A percentile compares a stretch with the other conserved stretches of the same genome.
Evolutionary conservation across 176 grass and related monocot genomes (phyloP).

Genomic region (Thalia dealbata): DNA sequence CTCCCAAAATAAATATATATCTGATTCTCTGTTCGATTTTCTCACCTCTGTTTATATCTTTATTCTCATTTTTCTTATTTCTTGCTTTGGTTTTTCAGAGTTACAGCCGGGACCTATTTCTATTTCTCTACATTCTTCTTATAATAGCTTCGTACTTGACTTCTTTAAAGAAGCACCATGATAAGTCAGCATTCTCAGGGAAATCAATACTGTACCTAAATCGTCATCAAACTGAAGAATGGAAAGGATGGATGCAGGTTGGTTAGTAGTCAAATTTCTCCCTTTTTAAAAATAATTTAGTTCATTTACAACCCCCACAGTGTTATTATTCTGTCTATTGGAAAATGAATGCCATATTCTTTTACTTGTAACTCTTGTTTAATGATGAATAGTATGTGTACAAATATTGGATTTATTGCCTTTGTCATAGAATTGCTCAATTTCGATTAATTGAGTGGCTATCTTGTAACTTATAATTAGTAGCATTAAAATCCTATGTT

Average conservation of each 20-base stretch:
- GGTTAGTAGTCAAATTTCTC: slow-evolving; percentile 11
- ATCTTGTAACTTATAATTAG: background rate
- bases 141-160: slow-evolving; percentile 60
- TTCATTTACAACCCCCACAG: background rate
- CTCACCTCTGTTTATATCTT: too few relatives aligned
- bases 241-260: slow-evolving; percentile 97
- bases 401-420: too few relatives aligned
- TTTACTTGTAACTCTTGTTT: background rate
- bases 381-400: too few relatives aligned
- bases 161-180: slow-evolving; percentile 69
- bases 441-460: background rate
- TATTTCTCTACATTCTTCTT: slow-evolving; percentile 82
- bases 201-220: slow-evolving; percentile 72
- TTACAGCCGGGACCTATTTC: slow-evolving; percentile 83
- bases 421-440: too few relatives aligned
- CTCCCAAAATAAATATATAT: too few relatives aligned
- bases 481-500: background rate
- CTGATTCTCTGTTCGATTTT: too few relatives aligned
- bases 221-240: slow-evolving; percentile 81
- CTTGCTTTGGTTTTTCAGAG: slow-evolving; percentile 35
- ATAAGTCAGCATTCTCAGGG: slow-evolving; percentile 59
- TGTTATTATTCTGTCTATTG: background rate
- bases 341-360: background rate
- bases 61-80: background rate
- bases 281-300: background rate